Conservation (phyloP, 257 asterid genomes). For the Echium plantagineum region DNA sequence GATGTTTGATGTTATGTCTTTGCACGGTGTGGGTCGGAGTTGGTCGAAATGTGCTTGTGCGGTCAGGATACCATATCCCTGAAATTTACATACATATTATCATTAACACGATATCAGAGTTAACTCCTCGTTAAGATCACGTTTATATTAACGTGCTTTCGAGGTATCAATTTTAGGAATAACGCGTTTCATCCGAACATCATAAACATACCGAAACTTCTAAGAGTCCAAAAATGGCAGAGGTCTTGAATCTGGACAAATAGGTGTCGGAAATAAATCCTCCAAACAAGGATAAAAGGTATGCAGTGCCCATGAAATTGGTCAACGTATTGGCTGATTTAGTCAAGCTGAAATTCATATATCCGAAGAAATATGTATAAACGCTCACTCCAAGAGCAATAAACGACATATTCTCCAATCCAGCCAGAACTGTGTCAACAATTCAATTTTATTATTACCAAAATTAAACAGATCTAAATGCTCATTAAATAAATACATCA, state of each 20-base stretch:
- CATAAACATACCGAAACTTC: conserved; percentile 35
- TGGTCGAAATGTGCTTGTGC: conserved; percentile 60
- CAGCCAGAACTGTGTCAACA: conserved; percentile 27
- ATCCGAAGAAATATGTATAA: conserved; percentile 48
- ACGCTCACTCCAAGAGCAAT: conserved; percentile 54
- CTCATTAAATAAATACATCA: background rate
- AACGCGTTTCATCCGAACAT: too few relatives aligned
- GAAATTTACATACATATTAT: conserved; percentile 6
- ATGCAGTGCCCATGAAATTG: conserved; percentile 56
- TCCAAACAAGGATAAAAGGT: conserved; percentile 46
- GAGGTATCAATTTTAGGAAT: too few relatives aligned
- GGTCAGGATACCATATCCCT: conserved; percentile 60
- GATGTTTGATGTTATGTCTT: conserved; percentile 22
- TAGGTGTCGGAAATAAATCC: conserved; percentile 55
- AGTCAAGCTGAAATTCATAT: conserved; percentile 50
- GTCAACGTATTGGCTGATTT: conserved; percentile 53
- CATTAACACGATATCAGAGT: too few relatives aligned
- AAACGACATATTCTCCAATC: conserved; percentile 50
- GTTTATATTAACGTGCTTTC: too few relatives aligned
- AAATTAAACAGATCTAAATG: background rate
- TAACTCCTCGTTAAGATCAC: too few relatives aligned
- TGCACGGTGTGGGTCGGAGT: conserved; percentile 61
- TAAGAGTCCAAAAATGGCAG: conserved; percentile 31
- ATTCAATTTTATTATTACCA: too few relatives aligned
- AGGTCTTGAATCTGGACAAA: conserved; percentile 39